phyloP scores from a whole-genome alignment of 768 basidiomycete species.

The Coprinellus micaceus region DNA sequence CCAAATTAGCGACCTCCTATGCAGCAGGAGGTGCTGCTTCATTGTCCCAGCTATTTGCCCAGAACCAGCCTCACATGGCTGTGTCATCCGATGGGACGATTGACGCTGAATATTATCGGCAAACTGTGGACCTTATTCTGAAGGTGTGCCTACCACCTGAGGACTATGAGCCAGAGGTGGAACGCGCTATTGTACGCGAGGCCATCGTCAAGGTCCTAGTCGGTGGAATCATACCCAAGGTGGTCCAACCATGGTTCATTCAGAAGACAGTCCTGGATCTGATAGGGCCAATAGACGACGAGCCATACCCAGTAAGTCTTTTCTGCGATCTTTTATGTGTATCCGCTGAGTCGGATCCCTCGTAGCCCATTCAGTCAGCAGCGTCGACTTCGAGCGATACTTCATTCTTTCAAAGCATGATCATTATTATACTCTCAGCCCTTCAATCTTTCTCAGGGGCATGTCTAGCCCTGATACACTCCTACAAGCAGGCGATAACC shows the following conservation, averaged over 20 bases:
- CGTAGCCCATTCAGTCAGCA: constrained; percentile 24
- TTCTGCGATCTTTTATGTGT: constrained; percentile 1
- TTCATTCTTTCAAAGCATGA: constrained; percentile 48
- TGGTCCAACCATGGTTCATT: constrained; percentile 91
- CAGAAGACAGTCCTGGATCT: constrained; percentile 65
- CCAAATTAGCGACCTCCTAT: constrained; percentile 66
- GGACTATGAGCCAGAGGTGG: constrained; percentile 74
- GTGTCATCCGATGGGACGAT: constrained; percentile 60
- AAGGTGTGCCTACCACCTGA: constrained; percentile 68
- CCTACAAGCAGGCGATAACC: constrained; percentile 59
- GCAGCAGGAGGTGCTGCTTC: constrained; percentile 62
- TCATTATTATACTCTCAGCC: constrained; percentile 70
- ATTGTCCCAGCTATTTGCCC: constrained; percentile 70
- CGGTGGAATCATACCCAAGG: constrained; percentile 59
- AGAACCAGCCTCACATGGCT: constrained; percentile 82
- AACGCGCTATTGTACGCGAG: constrained; percentile 84
- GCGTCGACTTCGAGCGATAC: constrained; percentile 23
- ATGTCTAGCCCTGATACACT: constrained; percentile 63
- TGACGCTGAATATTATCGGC: constrained; percentile 75
- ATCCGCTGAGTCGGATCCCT: neutral
- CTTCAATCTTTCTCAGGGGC: constrained; percentile 68
- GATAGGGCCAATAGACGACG: constrained; percentile 45
- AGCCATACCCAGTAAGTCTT: constrained; percentile 27
- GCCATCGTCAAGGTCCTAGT: constrained; percentile 75
- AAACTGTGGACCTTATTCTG: constrained; percentile 74